These are phyloP conservation scores for Vitis hybrid DNA, from an alignment of 177 flowering plant species.

Conservation along the genomic window DNA sequence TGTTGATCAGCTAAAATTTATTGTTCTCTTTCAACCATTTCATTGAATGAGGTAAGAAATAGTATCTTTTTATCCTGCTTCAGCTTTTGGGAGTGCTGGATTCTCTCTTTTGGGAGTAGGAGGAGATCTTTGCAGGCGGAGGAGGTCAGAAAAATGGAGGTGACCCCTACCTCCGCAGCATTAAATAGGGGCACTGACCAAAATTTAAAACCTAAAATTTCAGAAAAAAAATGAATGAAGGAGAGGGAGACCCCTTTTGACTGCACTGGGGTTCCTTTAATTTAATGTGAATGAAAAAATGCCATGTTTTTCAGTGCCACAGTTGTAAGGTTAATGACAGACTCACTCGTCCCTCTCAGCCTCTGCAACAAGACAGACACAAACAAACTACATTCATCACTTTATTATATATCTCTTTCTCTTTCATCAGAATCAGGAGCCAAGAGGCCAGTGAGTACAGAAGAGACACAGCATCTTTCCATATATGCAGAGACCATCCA, in stretches of 20 bases:
- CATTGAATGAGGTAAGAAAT: conserved; percentile 3
- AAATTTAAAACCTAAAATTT: conserved; percentile 16
- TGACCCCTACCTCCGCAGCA: conserved; percentile 8
- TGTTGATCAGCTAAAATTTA: too few species aligned
- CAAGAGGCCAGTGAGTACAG: conserved; percentile 17
- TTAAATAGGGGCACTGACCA: conserved; percentile 21
- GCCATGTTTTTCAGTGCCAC: conserved; percentile 70
- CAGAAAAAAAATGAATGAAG: conserved; percentile 5
- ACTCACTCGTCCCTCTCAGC: conserved; percentile 43
- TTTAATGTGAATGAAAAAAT: conserved; percentile 16
- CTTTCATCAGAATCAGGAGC: conserved; percentile 16
- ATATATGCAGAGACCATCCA: conserved; percentile 24
- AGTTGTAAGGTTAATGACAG: conserved; percentile 31
- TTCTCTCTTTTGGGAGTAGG: conserved; percentile 24
- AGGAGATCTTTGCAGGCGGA: conserved; percentile 22
- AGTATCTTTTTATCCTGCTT: background rate
- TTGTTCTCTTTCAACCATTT: conserved; percentile 10
- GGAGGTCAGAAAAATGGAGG: conserved; percentile 19
- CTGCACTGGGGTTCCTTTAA: conserved; percentile 8
- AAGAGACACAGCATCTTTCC: conserved; percentile 24
- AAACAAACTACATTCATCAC: conserved; percentile 27
- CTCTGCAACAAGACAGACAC: conserved; percentile 15
- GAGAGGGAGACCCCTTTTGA: conserved; percentile 2
- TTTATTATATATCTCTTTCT: background rate
- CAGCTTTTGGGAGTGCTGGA: conserved; percentile 17